Percentiles rank a stretch among this genome's conserved stretches.
Evolutionary conservation across 208 protist species (phyloP).

Genomic region (Wallacemonas sp.): DNA sequence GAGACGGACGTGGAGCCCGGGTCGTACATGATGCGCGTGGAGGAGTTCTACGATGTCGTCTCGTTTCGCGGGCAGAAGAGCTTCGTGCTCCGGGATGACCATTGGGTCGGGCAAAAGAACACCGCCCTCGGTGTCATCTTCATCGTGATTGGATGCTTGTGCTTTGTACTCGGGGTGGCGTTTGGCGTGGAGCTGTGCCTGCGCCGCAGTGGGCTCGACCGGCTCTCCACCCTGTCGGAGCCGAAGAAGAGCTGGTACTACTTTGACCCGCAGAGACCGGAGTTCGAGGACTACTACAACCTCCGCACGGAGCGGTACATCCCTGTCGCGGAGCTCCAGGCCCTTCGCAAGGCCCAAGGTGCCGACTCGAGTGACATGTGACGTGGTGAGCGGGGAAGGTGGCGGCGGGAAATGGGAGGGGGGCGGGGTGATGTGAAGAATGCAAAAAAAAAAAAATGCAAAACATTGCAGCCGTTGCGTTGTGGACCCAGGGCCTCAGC

Average conservation of each 20-base stretch:
- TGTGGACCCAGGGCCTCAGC: too few relatives aligned
- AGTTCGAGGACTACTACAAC: slow-evolving; percentile 70
- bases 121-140: slow-evolving; percentile 55
- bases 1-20: slow-evolving; percentile 66
- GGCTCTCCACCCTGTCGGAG: slow-evolving; percentile 31
- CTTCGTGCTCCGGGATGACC: slow-evolving; percentile 88
- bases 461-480: too few relatives aligned
- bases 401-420: neutral
- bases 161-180: slow-evolving; percentile 55
- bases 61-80: slow-evolving; percentile 94
- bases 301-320: slow-evolving; percentile 56
- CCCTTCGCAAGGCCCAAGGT: slow-evolving; percentile 33
- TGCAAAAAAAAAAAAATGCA: neutral
- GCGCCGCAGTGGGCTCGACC: slow-evolving; percentile 24
- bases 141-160: slow-evolving; percentile 51
- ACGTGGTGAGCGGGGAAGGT: neutral
- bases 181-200: slow-evolving; percentile 59
- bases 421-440: neutral
- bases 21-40: slow-evolving; percentile 78
- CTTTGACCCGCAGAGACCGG: slow-evolving; percentile 37
- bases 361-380: slow-evolving; percentile 3
- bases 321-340: slow-evolving; percentile 44
- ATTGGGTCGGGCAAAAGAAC: slow-evolving; percentile 60
- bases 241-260: slow-evolving; percentile 69
- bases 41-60: slow-evolving; percentile 94